Conservation (phyloP, 352 stramenopile species). For the Phytophthora melonis region DNA sequence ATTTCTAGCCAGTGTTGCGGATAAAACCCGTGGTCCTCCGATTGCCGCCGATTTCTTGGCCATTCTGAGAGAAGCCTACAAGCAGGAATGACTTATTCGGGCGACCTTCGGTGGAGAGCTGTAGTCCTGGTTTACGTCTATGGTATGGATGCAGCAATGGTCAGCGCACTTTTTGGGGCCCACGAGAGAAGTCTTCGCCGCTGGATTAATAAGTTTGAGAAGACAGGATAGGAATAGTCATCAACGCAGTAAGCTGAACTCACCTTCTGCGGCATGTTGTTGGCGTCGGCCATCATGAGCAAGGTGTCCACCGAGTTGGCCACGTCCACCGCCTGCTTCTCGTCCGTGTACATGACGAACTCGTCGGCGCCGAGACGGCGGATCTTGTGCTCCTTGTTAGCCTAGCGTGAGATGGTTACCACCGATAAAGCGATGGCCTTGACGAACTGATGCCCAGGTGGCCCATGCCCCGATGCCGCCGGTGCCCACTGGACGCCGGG, state of each 20-base stretch:
- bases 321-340: slow-evolving; percentile 36
- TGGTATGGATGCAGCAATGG: slow-evolving; percentile 11
- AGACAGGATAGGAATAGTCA: slow-evolving; percentile 1
- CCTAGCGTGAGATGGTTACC: slow-evolving; percentile 52
- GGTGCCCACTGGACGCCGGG: slow-evolving; percentile 23
- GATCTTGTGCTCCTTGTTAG: slow-evolving; percentile 67
- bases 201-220: slow-evolving; percentile 21
- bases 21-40: not conserved
- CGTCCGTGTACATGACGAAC: slow-evolving; percentile 30
- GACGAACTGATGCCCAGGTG: slow-evolving; percentile 65
- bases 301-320: slow-evolving; percentile 65
- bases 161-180: slow-evolving; percentile 12
- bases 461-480: slow-evolving; percentile 3
- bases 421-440: slow-evolving; percentile 33
- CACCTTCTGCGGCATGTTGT: slow-evolving; percentile 47
- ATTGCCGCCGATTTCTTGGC: not conserved
- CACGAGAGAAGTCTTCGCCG: slow-evolving; percentile 5
- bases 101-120: slow-evolving; percentile 29
- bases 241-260: no score
- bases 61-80: not conserved
- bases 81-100: slow-evolving; percentile 13
- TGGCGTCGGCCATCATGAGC: slow-evolving; percentile 73
- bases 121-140: slow-evolving; percentile 34
- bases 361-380: slow-evolving; percentile 62
- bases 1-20: not conserved